Evolutionary conservation across 2,329 filamentous ascomycete genomes (phyloP), one percentile per base, ranked within the genome.

Genomic region (Beauveria asiatica): DNA sequence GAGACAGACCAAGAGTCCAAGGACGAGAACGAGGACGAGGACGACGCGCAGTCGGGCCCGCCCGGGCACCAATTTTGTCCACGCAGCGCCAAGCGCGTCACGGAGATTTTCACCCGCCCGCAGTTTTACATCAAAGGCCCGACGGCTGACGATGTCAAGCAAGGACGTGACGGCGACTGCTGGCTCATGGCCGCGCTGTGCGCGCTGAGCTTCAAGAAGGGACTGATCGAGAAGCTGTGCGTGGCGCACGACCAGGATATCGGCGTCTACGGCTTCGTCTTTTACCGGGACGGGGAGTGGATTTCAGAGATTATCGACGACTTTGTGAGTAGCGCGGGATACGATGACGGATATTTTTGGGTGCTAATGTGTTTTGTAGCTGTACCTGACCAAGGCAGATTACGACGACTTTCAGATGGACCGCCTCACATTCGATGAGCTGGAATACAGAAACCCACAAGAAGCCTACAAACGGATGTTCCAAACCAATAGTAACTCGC

Each of bases 251-350:
- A 94, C 65, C 83, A 89, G 68, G 78, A 83, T 37, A 83, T 92
- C 3, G 90, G 90, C 13, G 89, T 93, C 1, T 94, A 94, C 65
- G 90, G 90, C 1, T 94, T 94, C 65, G 89, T 94, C 11, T 93
- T 94, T 69, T 84, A 89, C 72, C 82, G 89, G 65, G 90, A 93
- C 66, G 88, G 88, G 21, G 88, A 89, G 70, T 93, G 89, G 80
- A 75, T 80, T 64, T 82, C 78, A 1, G 80, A 81, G 69, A 80
- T 83, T 64, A 80, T 83, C 45, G 81, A 83, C 59, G 81, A 83
- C 67, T 81, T 81, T 64, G 74, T 77, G 65, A 59, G 45, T 48
- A 33, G 13, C 0, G 53, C 6, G 1, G 2, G 16, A 33, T 19
- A 75, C 50, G 21, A 9, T 19, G 27, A n/a, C 6, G 25, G 23